Evolutionary conservation across 192 early-diverging fungal species (phyloP), one percentile per base, ranked within the genome.

Genomic region (Coemansia sp.): DNA sequence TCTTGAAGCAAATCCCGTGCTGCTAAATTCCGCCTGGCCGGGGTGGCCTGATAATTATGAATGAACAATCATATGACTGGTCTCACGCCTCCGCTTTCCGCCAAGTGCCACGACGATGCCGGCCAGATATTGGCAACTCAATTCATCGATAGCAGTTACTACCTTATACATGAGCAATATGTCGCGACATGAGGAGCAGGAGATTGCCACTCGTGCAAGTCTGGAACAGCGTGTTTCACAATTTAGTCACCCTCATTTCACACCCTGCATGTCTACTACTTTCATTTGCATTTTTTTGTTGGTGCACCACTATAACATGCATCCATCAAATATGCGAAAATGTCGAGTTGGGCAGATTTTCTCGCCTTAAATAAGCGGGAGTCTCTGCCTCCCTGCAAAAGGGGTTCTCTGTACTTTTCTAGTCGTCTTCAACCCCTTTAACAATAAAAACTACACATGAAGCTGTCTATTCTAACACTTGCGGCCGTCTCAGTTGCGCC

Each of bases 401-500:
- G n/a, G n/a, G 44, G 3, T 46, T 46, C 44, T 46, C 26, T 19
- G 11, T 46, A 46, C 44, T 46, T 46, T 44, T 46, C 21, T 46
- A 11, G 10, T 24, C 44, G 26, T 46, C 44, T 46, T 24, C 44
- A 24, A n/a, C n/a, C n/a, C n/a, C n/a, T n/a, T n/a, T n/a, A n/a
- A n/a, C n/a, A n/a, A n/a, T 21, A 27, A 14, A 29, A 24, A 22
- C 26, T 48, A 48, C 21, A 14, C 17, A 72, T 73, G 70, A 73
- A 73, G 24, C 17, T 62, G 44, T 26, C 32, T 12, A 48, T 67
- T n/a, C 22, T 57, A 8, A 57, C 63, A 11, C 44, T 72, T 29
- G 43, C 33, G 24, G 17, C 50, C 8, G 56, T 53, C 36, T 32
- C 66, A 32, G 22, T 50, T 53, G 67, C 58, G 11, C 38, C 61